Base-by-base conservation (phyloP, 805 yeast species). In the Helenozyma rhizophorensis region DNA sequence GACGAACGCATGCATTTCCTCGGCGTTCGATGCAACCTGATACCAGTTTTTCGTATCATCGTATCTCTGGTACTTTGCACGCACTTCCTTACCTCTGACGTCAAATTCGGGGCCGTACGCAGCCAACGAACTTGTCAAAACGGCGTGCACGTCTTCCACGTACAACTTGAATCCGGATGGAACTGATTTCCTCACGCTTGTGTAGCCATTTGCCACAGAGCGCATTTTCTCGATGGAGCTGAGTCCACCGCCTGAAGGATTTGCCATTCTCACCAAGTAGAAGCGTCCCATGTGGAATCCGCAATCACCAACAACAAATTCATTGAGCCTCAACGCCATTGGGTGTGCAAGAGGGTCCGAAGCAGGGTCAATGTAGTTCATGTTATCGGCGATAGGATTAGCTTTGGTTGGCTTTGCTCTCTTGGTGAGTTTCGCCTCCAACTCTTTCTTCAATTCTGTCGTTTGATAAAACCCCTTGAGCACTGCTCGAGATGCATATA, bases 281-380 rank as follows among this genome's bases (percentile, higher is more conserved):
- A 67, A 65, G 24, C 72, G 42, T 12, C 72, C 72, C 4, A 64
- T 43, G 25, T 54, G 45, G 32, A 60, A 62, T 1, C 72, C 72
- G 23, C 54, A 39, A 42, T 67, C 72, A 5, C 70, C 70, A 3
- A 54, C 54, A 11, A 64, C 42, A 36, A 52, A 45, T 32, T 65
- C 69, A 25, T 59, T 53, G 7, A 66, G 28, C 24, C 72, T 43
- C 26, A 63, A 39, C 10, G 56, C 40, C 42, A 64, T 42, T 9
- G 56, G 48, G 40, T 65, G 69, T 5, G 36, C 38, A 16, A 53
- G 37, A 1, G 72, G 71, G 37, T 62, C 51, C 2, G 68, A 55
- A 0, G 60, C 49, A 5, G 71, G 70, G 29, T 65, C 70, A 9
- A 62, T 51, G 39, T 62, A 65, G 19, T 17, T 17, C 7, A 17